Evolutionary conservation across 1,284 basidiomycete genomes (phyloP), one percentile per base, ranked within the genome.

Genomic region (Malassezia furfur): DNA sequence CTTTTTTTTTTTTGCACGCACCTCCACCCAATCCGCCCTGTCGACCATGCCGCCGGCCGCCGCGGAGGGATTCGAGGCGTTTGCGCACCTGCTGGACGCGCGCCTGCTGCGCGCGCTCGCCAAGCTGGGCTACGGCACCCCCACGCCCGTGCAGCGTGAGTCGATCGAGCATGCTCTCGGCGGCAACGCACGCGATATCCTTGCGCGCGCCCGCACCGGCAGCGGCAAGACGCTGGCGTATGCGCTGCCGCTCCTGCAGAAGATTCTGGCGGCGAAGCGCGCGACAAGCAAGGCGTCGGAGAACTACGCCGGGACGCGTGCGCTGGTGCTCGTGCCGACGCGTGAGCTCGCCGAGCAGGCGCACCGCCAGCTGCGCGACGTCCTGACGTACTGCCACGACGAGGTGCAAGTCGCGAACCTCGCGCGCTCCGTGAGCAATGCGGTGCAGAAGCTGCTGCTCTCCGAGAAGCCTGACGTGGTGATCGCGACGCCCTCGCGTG

Each of bases 191-290:
- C 83, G 84, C 48, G 94, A 99, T 76, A 87, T 99, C 51, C 82
- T 99, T 22, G 93, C 91, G 5, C 81, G 89, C 32, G 91, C 94
- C 3, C 82, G 88, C 35, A 98, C 94, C 1, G 94, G 94, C 12
- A 91, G 87, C 56, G 94, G 94, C 44, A 99, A 99, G 79, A 99
- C 94, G 0, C 87, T 88, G 1, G 91, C 94, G 3, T 99, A 98
- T 75, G 89, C 85, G 61, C 81, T 98, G 5, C 93, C 94, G 0
- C 77, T 91, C 15, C 78, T 90, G 0, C 93, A 98, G 74, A 91
- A 89, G 74, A 84, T 98, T 31, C 72, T 98, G 49, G 83, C 81
- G 61, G 81, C 81, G 5, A 93, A 93, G 81, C 78, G 78, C 72
- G 62, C 54, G 47, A 38, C 63, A 17, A 43, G 64, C 15, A 61